Percentiles rank a stretch among this genome's conserved stretches.
Evolutionary conservation across 2,329 filamentous ascomycete species (phyloP).

Genomic region (Xylaria sp.): DNA sequence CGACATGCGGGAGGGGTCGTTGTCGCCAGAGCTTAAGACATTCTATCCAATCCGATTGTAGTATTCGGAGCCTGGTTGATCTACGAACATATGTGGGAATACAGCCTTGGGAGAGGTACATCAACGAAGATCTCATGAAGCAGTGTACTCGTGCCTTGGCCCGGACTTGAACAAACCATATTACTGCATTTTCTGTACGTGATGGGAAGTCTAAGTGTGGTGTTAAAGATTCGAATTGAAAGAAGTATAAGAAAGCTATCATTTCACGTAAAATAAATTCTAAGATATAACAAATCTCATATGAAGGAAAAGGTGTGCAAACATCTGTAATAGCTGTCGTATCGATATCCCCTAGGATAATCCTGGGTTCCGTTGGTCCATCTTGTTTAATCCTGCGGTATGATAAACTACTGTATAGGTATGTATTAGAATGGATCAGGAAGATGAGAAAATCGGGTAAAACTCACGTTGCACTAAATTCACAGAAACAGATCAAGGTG

Average conservation of each 20-base stretch:
- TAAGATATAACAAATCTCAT: neutral
- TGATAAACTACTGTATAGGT: neutral
- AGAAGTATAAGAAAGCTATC: neutral
- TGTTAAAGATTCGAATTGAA: neutral
- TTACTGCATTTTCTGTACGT: neutral
- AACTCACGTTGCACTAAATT: neutral
- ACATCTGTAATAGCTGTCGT: neutral
- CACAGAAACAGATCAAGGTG: neutral
- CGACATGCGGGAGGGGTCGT: neutral
- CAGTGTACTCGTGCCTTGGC: neutral
- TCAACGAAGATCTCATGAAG: neutral
- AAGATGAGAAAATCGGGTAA: neutral
- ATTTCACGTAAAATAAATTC: neutral
- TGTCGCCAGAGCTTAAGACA: neutral
- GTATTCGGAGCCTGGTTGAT: neutral
- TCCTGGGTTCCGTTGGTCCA: neutral
- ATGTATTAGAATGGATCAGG: neutral
- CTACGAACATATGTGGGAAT: neutral
- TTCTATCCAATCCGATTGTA: neutral
- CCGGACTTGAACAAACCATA: neutral
- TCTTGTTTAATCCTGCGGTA: neutral
- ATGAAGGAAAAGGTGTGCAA: neutral
- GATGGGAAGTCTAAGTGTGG: neutral
- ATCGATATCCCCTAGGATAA: neutral
- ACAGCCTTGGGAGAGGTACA: neutral